Evolutionary conservation across 352 stramenopile genomes (phyloP), one percentile per base, ranked within the genome.

Genomic region (Pythium monospermum): DNA sequence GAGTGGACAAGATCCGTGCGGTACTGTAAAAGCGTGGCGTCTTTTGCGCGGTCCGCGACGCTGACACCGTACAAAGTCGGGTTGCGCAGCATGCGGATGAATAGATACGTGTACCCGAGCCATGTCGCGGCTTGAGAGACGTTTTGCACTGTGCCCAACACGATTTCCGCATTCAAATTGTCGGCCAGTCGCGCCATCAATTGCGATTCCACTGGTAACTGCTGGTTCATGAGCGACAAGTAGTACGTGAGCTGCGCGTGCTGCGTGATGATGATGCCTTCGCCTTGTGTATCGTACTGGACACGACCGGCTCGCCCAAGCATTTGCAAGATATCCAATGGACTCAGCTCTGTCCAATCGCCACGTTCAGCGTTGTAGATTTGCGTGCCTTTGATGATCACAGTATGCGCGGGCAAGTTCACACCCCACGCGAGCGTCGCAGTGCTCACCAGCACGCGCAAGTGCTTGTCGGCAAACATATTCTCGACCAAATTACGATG

Each of bases 341-440:
- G 96, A 59, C 87, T 98, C 12, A 99, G 64, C 64, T 99, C 97
- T 21, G 94, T 96, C 97, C 97, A 99, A 19, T 94, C 77, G 16
- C 96, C 96, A 56, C 98, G 95, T 44, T 98, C 94, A 4, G 97
- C 97, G 57, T 98, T 98, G 76, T 99, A 99, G 60, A 99, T 98
- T 65, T 99, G 97, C 25, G 97, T 99, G n/a, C 97, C 97, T 74
- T 99, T 99, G 66, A 99, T 99, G 58, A 99, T 99, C 15, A 99
- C 97, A 5, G 97, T 98, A 72, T 99, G 97, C 1, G 96, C 96
- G 6, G 97, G 97, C 40, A 99, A 70, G 68, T 99, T 99, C 19
- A 99, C 97, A 71, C 97, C 97, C 97, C 97, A 99, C 1, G 97
- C 97, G 15, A 99, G 76, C 28, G 97, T 99, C 28, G 96, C 97